A percentile compares a stretch with the other conserved stretches of the same genome.
phyloP scores from a whole-genome alignment of 805 yeast genomes.

The Metschnikowia lochheadii region DNA sequence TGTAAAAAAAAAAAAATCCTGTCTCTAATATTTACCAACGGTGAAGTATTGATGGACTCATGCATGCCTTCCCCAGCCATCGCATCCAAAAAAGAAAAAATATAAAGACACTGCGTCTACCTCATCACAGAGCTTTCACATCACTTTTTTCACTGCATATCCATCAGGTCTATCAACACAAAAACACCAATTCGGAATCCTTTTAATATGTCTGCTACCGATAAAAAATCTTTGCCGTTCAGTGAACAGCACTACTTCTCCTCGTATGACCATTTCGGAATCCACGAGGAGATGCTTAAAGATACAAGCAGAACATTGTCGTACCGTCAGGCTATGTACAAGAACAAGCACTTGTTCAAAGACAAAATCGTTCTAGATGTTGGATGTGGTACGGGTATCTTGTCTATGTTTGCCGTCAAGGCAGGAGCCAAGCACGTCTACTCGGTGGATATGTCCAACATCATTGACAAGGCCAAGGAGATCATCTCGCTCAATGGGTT shows the following conservation, averaged over 20 bases:
- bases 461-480: slow-evolving; percentile 93
- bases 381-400: slow-evolving; percentile 98
- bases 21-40: neutral
- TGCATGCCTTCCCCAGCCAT: slow-evolving; percentile 1
- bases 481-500: slow-evolving; percentile 82
- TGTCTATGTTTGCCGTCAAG: slow-evolving; percentile 95
- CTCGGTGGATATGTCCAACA: slow-evolving; percentile 95
- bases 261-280: slow-evolving; percentile 95
- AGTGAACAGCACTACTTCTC: slow-evolving; percentile 90
- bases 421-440: slow-evolving; percentile 99
- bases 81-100: slow-evolving; percentile 3
- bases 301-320: slow-evolving; percentile 89
- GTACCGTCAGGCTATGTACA: slow-evolving; percentile 87
- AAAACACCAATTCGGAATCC: neutral
- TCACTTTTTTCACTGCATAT: neutral
- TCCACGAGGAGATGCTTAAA: slow-evolving; percentile 98
- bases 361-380: slow-evolving; percentile 94
- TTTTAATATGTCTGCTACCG: slow-evolving; percentile 53
- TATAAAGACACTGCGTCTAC: neutral
- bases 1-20: neutral
- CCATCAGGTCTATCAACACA: neutral
- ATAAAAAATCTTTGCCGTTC: slow-evolving; percentile 57
- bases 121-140: slow-evolving; percentile 1
- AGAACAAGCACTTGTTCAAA: slow-evolving; percentile 83
- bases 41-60: neutral